Evolutionary conservation across 1,284 basidiomycete genomes (phyloP), one percentile per base, ranked within the genome.

Genomic region (Fomitopsis schrenkii): DNA sequence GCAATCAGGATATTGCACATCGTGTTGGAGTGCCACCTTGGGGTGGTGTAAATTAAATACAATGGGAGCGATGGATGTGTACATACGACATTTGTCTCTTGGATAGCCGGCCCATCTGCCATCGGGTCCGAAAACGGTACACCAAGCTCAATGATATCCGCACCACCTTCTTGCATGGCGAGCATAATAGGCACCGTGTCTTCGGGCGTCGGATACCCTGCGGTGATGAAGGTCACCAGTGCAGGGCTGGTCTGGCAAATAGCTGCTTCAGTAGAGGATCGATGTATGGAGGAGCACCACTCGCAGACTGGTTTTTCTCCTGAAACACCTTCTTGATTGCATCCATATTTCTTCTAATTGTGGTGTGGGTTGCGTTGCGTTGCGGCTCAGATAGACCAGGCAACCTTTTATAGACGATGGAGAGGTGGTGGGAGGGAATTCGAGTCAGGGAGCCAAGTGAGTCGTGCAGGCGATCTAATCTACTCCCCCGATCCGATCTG

Each of bases 91-190:
- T 98, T 98, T 50, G 92, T 87, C 67, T 91, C 89, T 74, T 98
- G 97, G 65, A 99, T 98, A 5, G 88, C 86, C 22, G 90, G 90
- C 0, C 97, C 92, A 77, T 99, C 97, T 1, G 95, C 97, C 68
- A 95, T 93, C 9, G 97, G 97, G 79, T 99, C 97, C 61, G 93
- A 95, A 80, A 98, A 98, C 0, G 95, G 97, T 41, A 98, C 85
- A 30, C 97, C 97, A 38, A 99, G 84, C 76, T 99, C 97, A 66
- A 99, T 97, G 66, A 98, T 87, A 75, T 98, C 95, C 53, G 94
- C 87, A 26, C 97, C 97, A 55, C 96, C 97, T 52, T 85, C 83
- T 76, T 98, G 90, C 84, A 99, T 91, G 22, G 91, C 91, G 42
- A 98, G 85, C 79, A 98, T 76, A 60, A 97, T 82, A 3, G 93